Base-by-base conservation (phyloP, 768 basidiomycete species). In the Favolaschia claudopus region DNA sequence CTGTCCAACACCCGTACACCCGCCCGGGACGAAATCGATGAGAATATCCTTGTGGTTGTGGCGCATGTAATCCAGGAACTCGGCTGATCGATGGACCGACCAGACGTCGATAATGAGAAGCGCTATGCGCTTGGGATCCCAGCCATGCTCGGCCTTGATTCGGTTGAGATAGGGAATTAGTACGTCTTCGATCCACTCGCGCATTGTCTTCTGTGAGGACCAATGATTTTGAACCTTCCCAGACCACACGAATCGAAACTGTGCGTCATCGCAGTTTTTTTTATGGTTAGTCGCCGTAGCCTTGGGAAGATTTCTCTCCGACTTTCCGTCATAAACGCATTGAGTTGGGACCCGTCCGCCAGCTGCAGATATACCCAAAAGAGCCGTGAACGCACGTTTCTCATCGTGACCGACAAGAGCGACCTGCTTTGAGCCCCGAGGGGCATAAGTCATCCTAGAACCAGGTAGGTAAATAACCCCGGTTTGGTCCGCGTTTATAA, bases 341-440 rank as follows among this genome's bases (percentile, higher is more conserved):
- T 76, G 75, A 28, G 73, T 64, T 12, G 72, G 76, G 7, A 76
- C 62, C 1, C 63, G 20, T 0, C 56, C 55, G 17, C 75, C 73
- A 8, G 47, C 47, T 15, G 42, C 50, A 1, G 71, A 69, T 3
- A 74, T 59, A 6, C 59, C 62, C 19, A 72, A 64, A 17, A 70
- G 22, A 1, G 76, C 32, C 2, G 75, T 76, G 62, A 76, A 73
- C 17, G 75, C 75, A 1, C 69, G 52, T 54, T 76, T 62, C 29
- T 62, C 61, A 15, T 58, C 56, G 20, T 51, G 52, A 1, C 60
- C 60, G 14, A 49, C 31, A 9, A 56, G 48, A 13, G 15, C 27
- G 17, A 62, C 55, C 38, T 72, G 69, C 31, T 67, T 64, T 6
- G 63, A 32, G 1, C 67, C 65, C 6, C 27, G 57, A 15, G 45